Base-by-base conservation (phyloP, 2,329 filamentous ascomycete species). In the Colletotrichum melonis region DNA sequence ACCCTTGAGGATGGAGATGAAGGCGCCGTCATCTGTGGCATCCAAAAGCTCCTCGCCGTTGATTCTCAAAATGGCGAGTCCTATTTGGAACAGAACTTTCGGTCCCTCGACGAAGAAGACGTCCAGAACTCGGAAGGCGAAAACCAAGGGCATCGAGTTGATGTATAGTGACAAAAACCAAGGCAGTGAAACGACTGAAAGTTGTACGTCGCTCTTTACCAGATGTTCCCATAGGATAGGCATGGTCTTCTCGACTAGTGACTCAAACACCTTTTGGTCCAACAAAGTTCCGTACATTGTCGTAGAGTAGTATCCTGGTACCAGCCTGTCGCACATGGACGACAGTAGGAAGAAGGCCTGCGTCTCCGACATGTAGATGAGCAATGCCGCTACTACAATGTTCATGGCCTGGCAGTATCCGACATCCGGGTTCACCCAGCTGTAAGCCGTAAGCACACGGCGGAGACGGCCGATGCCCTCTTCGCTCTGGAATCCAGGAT, bases 401-500 rank as follows among this genome's bases (percentile, higher is more conserved):
- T 99, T 99, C 97, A 99, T 99, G 75, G 97, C 97, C 84, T 99
- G 97, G 82, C 97, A 99, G 83, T 99, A 99, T 76, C 97, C 97
- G 68, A 99, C 95, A 76, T 98, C 95, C 66, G 94, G 90, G 79
- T 99, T 97, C 62, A 93, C 94, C 97, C 97, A 99, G 84, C 95
- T 98, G 85, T 99, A 99, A 5, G 97, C 97, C 1, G 96, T 98
- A 68, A 99, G 88, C 49, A 99, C 97, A 71, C 96, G 90, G 73
- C 97, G 92, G 75, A 99, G 87, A 24, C 97, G 90, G 57, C 92
- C 94, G 76, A 99, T 99, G 19, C 97, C 97, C 79, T 98, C 95
- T 81, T 98, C 94, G 79, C 93, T 97, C 84, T 99, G 97, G 80
- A 98, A 99, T 0, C 97, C 97, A 22, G 97, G 95, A 81, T 99